A percentile compares a stretch with the other conserved stretches of the same genome.
phyloP scores from a whole-genome alignment of 2,329 filamentous ascomycete genomes.

The Davidsoniella neocaledoniae region DNA sequence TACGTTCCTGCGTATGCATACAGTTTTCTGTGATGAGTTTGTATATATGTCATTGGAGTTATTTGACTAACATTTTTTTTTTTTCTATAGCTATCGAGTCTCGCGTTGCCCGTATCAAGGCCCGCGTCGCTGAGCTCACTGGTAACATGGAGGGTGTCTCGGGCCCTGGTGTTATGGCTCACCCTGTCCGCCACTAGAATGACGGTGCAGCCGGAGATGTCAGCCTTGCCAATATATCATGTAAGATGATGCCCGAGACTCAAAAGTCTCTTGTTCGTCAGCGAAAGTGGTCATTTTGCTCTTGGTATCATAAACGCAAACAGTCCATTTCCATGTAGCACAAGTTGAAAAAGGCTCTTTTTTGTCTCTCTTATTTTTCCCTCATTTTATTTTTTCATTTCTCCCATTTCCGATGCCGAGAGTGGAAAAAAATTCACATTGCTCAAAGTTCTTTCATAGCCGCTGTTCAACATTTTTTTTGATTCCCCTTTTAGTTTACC shows the following conservation, averaged over 20 bases:
- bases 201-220: conserved; percentile 1
- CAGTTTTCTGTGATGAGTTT: background rate
- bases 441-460: no score
- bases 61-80: conserved; percentile 15
- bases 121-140: conserved; percentile 85
- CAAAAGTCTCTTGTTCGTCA: background rate
- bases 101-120: conserved; percentile 92
- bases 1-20: background rate
- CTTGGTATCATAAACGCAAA: background rate
- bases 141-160: conserved; percentile 53
- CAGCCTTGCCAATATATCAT: background rate
- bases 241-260: no score
- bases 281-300: background rate
- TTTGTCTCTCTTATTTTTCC: conserved; percentile 12
- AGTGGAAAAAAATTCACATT: no score
- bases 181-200: conserved; percentile 15
- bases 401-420: background rate
- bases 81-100: conserved; percentile 67
- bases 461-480: background rate
- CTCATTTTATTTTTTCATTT: conserved; percentile 11
- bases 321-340: background rate
- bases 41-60: background rate
- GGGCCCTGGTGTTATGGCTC: conserved; percentile 22
- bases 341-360: background rate
- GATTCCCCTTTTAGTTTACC: background rate